Evolutionary conservation across 2,329 filamentous ascomycete genomes (phyloP).

Genomic region (Byssoonygena ceratinophila): DNA sequence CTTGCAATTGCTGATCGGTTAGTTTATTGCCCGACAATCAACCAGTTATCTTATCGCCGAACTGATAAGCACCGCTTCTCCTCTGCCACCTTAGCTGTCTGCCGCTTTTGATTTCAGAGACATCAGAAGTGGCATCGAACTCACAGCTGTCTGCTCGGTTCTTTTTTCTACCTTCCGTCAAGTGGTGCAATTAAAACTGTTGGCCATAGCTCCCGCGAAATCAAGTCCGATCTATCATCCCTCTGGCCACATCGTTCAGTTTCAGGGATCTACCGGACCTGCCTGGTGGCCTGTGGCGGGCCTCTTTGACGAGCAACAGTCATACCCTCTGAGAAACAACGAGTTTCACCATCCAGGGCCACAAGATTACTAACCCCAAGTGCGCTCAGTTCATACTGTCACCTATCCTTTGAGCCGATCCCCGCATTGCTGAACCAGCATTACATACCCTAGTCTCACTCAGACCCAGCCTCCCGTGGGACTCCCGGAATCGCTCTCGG

Average conservation of each 20-base stretch:
- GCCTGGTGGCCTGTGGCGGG: background rate
- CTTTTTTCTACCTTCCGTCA: background rate
- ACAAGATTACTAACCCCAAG: background rate
- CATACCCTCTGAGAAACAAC: background rate
- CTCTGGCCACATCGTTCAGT: background rate
- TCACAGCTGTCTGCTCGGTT: background rate
- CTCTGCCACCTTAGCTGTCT: background rate
- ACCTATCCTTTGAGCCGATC: background rate
- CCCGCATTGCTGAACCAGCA: slow-evolving; percentile 5
- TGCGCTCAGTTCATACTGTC: background rate
- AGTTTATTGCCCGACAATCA: background rate
- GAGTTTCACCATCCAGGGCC: background rate
- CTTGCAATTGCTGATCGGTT: background rate
- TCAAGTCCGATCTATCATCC: background rate
- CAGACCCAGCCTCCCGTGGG: background rate
- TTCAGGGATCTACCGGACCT: background rate
- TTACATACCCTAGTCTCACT: slow-evolving; percentile 2
- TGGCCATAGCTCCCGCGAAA: background rate
- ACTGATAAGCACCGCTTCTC: slow-evolving; percentile 4
- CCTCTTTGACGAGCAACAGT: background rate
- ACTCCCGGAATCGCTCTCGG: background rate
- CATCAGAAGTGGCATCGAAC: background rate
- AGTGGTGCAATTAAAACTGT: background rate
- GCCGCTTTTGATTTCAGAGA: background rate
- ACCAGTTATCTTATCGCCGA: slow-evolving; percentile 7